Base-by-base conservation (phyloP, 2,329 filamentous ascomycete genomes). In the Curvularia lunata region DNA sequence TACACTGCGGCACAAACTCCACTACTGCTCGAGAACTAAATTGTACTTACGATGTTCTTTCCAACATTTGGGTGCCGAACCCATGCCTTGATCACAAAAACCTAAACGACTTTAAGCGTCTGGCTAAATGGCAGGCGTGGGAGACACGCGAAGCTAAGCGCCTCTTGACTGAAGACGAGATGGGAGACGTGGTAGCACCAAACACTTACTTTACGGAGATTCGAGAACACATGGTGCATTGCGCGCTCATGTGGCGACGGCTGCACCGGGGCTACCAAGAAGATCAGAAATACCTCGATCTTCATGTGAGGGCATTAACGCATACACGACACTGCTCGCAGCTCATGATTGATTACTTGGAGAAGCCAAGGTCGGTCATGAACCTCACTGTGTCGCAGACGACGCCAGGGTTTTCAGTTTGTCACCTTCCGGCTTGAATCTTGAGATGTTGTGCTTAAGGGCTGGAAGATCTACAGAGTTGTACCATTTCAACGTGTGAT, bases 151-250 rank as follows among this genome's bases (percentile, higher is more conserved):
- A 30, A 30, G 28, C 28, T 5, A 30, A 37, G 47, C 53, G 47
- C 40, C 53, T 51, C 5, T 48, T 56, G 5, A 51, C 19, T 4
- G 53, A 56, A 37, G 48, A 56, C 21, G 53, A 56, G 7, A 56
- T 56, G 53, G 53, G 53, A 3, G 48, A 56, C 41, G 53, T 56
- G 5, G 53, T 56, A 9, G 40, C 27, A 16, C 53, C 53, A 4
- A 56, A 56, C 10, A 56, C 53, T 9, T 56, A 56, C 41, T 51
- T 56, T 13, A 56, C 47, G 5, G 41, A 47, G 13, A 52, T 56
- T 12, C 37, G 53, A 18, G 53, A 56, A 48, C 53, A 56, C 12
- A 56, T 56, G 53, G 53, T 56, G 30, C 47, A 56, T 30, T 56
- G 53, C 32, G 53, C 53, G 30, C 47, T 49, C 47, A 49, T 49